phyloP scores from a whole-genome alignment of 768 basidiomycete genomes.

The Suillus subluteus region DNA sequence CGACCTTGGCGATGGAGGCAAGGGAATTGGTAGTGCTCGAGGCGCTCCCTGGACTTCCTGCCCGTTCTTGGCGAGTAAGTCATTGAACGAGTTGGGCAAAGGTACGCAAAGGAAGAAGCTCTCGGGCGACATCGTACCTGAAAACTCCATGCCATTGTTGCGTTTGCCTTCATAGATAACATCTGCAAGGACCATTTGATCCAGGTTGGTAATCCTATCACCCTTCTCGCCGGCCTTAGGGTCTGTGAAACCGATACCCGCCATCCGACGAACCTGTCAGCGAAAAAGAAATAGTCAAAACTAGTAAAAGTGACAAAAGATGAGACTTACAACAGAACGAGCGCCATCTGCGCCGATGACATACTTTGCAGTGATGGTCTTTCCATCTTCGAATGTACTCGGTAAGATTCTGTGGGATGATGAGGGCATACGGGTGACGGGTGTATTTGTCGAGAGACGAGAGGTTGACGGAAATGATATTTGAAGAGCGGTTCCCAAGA shows the following conservation, averaged over 20 bases:
- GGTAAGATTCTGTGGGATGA: constrained; percentile 48
- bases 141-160: constrained; percentile 8
- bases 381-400: constrained; percentile 53
- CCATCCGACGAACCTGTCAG: constrained; percentile 44
- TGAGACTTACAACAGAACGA: constrained; percentile 42
- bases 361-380: constrained; percentile 45
- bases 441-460: constrained; percentile 42
- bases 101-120: constrained; percentile 41
- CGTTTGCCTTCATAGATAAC: constrained; percentile 35
- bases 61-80: constrained; percentile 15
- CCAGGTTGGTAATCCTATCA: constrained; percentile 29
- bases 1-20: no score
- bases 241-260: constrained; percentile 48
- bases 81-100: constrained; percentile 35
- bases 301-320: neutral
- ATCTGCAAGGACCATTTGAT: constrained; percentile 52
- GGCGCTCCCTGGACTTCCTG: neutral
- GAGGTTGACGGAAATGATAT: constrained; percentile 36
- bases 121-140: constrained; percentile 29
- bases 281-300: neutral
- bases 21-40: no score
- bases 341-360: constrained; percentile 58
- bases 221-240: constrained; percentile 37
- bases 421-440: constrained; percentile 44
- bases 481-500: constrained; percentile 34